Conservation (phyloP, 1,284 basidiomycete genomes). For the Peniophora sp. region DNA sequence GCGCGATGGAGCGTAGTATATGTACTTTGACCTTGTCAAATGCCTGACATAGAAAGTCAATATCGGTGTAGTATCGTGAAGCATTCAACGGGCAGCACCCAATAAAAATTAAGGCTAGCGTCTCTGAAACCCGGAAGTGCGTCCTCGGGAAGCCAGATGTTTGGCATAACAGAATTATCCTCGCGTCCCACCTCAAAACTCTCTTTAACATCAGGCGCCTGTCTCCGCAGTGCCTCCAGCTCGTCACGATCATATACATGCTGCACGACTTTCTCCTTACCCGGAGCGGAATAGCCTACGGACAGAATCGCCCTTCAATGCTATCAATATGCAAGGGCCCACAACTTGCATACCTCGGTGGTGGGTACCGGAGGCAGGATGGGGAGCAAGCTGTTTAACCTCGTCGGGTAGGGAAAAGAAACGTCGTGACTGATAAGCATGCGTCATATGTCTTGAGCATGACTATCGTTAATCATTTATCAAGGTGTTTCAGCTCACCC, state of each 20-base stretch:
- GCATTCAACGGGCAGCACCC: conserved; percentile 22
- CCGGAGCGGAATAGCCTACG: conserved; percentile 40
- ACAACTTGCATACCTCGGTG: conserved; percentile 36
- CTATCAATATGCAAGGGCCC: not conserved
- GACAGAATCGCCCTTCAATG: not conserved
- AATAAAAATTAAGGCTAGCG: conserved; percentile 44
- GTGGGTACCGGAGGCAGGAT: conserved; percentile 44
- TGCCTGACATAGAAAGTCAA: conserved; percentile 11
- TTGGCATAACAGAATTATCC: conserved; percentile 35
- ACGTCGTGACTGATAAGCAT: conserved; percentile 30
- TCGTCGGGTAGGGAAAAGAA: conserved; percentile 47
- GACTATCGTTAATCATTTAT: not conserved
- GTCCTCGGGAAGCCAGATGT: conserved; percentile 52
- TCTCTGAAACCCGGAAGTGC: conserved; percentile 48
- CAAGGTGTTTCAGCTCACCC: conserved; percentile 27
- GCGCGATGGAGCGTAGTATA: conserved; percentile 41
- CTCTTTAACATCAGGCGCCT: conserved; percentile 45
- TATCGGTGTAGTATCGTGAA: not conserved
- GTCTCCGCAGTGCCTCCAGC: conserved; percentile 24
- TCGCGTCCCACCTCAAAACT: conserved; percentile 50
- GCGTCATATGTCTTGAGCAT: too few species aligned
- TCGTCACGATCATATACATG: conserved; percentile 33
- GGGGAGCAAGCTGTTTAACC: conserved; percentile 47
- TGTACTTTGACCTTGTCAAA: conserved; percentile 36
- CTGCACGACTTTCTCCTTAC: conserved; percentile 36